phyloP scores from a whole-genome alignment of 2,329 filamentous ascomycete species.

The Ophiocordyceps robertsii region DNA sequence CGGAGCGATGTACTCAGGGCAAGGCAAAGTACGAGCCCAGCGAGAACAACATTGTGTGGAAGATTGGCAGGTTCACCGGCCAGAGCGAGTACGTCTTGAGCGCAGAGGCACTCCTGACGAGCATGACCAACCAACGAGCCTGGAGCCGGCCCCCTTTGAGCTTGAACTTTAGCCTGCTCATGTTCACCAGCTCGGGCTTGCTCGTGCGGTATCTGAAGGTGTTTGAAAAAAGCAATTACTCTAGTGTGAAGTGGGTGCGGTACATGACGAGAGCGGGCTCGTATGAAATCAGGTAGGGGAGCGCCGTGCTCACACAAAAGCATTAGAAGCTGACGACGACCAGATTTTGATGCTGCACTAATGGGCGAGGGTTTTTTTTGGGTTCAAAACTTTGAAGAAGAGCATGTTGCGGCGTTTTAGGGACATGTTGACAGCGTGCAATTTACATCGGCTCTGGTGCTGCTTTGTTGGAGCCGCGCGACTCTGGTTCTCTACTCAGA shows the following conservation, averaged over 20 bases:
- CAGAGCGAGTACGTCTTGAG: conserved; percentile 92
- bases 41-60: conserved; percentile 98
- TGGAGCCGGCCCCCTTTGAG: conserved; percentile 91
- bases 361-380: background rate
- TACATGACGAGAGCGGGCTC: conserved; percentile 98
- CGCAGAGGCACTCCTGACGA: conserved; percentile 83
- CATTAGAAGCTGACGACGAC: conserved; percentile 4
- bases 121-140: conserved; percentile 96
- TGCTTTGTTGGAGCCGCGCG: background rate
- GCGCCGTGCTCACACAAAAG: background rate
- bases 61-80: conserved; percentile 96
- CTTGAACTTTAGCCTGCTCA: conserved; percentile 83
- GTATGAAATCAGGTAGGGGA: conserved; percentile 76
- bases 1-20: conserved; percentile 83
- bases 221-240: conserved; percentile 98
- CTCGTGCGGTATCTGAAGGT: conserved; percentile 93
- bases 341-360: conserved; percentile 18
- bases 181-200: conserved; percentile 94
- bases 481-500: too few species aligned
- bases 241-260: conserved; percentile 95
- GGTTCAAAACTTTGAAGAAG: background rate
- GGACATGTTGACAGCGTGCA: background rate
- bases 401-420: background rate
- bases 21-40: conserved; percentile 98
- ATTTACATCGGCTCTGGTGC: background rate